Evolutionary conservation across 371 early-diverging fungal species (phyloP), one percentile per base, ranked within the genome.

Genomic region (Sporodiniella umbellata): DNA sequence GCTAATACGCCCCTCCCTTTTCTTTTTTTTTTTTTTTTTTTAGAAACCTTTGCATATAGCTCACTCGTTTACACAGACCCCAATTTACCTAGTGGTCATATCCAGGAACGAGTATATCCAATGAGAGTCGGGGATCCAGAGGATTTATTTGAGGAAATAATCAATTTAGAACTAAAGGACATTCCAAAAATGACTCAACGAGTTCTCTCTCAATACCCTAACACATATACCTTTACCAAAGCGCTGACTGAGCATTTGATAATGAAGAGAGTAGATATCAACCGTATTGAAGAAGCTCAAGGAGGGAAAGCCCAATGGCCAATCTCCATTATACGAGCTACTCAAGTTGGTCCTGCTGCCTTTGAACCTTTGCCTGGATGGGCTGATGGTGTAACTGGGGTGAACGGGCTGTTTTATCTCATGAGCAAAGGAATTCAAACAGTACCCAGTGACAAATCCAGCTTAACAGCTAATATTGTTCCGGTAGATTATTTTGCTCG

Each of bases 181-280:
- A 76, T 76, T 35, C 73, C 77, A 1, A 76, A 72, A 43, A 72
- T 72, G 71, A 77, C 78, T 0, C 71, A 77, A 19, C 69, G 72
- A 17, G 66, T 77, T 22, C 37, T 73, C 39, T 45, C 45, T 8
- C 31, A 61, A 11, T 84, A 81, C 51, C 82, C 82, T 42, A 81
- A 80, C 49, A 82, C 82, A 1, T 81, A 84, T 47, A 75, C 81
- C 0, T 84, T 84, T 52, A 80, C 82, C 2, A 84, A 84, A 48
- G 70, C 79, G 6, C 39, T 84, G 40, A 79, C 82, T 0, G 85
- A 84, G 28, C 80, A 81, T 37, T 46, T 81, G 46, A 73, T 84
- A 35, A 56, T 78, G 45, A 75, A 76, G 25, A 63, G 81, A n/a
- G 79, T 72, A 42, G 80, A 80, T 57, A 56, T 65, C 4, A 81